phyloP scores from a whole-genome alignment of 306 rosid genomes.

The Inga laurina region DNA sequence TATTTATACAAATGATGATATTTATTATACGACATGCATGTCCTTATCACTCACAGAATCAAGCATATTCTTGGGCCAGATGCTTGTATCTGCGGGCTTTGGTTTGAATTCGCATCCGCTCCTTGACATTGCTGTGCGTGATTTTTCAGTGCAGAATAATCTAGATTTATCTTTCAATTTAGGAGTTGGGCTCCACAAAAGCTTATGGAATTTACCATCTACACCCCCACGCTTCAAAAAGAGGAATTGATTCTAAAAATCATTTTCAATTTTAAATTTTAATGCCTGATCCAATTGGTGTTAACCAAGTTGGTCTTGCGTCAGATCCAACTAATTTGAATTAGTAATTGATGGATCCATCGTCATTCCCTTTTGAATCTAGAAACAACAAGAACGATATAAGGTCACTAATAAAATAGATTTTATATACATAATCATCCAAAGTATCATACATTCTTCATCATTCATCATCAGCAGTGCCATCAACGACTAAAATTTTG shows the following conservation, averaged over 20 bases:
- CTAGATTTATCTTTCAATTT: not conserved
- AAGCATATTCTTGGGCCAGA: conserved; percentile 29
- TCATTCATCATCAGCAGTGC: conserved; percentile 7
- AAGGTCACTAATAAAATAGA: not conserved
- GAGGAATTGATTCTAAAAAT: not conserved
- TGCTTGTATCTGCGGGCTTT: not conserved
- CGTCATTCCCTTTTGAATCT: not conserved
- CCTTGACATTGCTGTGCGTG: too few species aligned
- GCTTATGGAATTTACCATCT: not conserved
- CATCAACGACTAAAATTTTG: conserved; percentile 22
- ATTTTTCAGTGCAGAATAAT: not conserved
- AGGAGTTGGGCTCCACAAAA: not conserved
- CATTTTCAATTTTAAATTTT: not conserved
- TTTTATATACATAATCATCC: not conserved
- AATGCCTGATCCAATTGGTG: not conserved
- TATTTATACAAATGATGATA: not conserved
- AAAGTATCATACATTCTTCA: conserved; percentile 2
- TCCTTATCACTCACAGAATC: not conserved
- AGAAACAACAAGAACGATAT: not conserved
- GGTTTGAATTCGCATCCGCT: not conserved
- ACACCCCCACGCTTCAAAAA: not conserved
- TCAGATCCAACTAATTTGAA: conserved; percentile 2
- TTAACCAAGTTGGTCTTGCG: conserved; percentile 1
- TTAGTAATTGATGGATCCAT: not conserved
- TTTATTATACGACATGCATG: not conserved